phyloP scores from a whole-genome alignment of 2,329 filamentous ascomycete genomes.

The Corinectria fuckeliana region DNA sequence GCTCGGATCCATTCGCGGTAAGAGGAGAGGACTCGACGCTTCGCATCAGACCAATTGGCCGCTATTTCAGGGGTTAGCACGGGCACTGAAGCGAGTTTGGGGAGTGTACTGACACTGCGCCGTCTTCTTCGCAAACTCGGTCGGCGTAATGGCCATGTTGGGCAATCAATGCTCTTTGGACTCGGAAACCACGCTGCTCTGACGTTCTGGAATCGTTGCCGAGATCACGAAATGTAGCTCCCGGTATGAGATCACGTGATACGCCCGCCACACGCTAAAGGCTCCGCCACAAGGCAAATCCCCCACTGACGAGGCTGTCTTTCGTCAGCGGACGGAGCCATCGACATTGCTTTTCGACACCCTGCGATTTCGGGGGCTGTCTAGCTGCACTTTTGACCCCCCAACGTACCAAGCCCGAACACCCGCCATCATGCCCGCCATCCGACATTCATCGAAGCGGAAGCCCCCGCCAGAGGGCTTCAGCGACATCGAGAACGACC shows the following conservation, averaged over 20 bases:
- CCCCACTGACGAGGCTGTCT: slow-evolving; percentile 28
- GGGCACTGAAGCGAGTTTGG: neutral
- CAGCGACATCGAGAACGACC: slow-evolving; percentile 85
- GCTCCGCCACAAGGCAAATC: slow-evolving; percentile 30
- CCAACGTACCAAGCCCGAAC: neutral
- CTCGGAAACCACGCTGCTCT: slow-evolving; percentile 38
- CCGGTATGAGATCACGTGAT: slow-evolving; percentile 40
- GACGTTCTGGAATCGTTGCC: slow-evolving; percentile 40
- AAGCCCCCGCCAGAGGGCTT: slow-evolving; percentile 88
- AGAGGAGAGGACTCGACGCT: slow-evolving; percentile 81
- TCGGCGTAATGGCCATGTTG: slow-evolving; percentile 88
- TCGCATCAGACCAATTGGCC: slow-evolving; percentile 87
- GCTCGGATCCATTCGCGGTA: slow-evolving; percentile 97
- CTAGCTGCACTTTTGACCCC: slow-evolving; percentile 1
- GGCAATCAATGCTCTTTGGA: slow-evolving; percentile 48
- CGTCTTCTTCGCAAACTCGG: slow-evolving; percentile 84
- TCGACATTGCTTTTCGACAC: slow-evolving; percentile 3
- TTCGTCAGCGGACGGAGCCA: slow-evolving; percentile 30
- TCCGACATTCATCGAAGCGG: slow-evolving; percentile 76
- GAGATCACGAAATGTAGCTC: slow-evolving; percentile 37
- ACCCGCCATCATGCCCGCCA: slow-evolving; percentile 69
- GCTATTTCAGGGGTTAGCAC: slow-evolving; percentile 63
- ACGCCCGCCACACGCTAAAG: slow-evolving; percentile 18
- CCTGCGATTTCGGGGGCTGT: slow-evolving; percentile 12
- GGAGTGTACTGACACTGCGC: slow-evolving; percentile 69